Evolutionary conservation across 768 basidiomycete species (phyloP).

Genomic region (Podaxis sp.): DNA sequence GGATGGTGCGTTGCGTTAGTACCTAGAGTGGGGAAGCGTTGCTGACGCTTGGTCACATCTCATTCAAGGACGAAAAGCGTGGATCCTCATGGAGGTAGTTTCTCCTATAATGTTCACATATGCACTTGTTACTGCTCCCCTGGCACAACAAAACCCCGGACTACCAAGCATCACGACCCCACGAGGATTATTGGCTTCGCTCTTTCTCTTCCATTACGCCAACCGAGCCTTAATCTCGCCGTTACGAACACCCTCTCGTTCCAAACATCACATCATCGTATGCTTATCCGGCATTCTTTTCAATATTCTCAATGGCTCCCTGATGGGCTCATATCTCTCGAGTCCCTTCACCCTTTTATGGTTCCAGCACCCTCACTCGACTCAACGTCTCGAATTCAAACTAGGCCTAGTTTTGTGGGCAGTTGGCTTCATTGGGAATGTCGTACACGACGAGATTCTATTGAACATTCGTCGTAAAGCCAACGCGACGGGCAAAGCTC

Average conservation of each 20-base stretch:
- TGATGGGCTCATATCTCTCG: slow-evolving; percentile 70
- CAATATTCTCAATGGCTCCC: slow-evolving; percentile 71
- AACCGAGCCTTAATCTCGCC: slow-evolving; percentile 84
- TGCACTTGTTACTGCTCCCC: slow-evolving; percentile 48
- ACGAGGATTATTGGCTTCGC: slow-evolving; percentile 48
- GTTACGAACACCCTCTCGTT: slow-evolving; percentile 76
- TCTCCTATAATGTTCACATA: slow-evolving; percentile 57
- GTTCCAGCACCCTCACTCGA: slow-evolving; percentile 32
- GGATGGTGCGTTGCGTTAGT: background rate
- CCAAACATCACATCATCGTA: slow-evolving; percentile 71
- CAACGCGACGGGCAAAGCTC: slow-evolving; percentile 18
- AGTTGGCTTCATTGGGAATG: slow-evolving; percentile 73
- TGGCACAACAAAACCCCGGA: slow-evolving; percentile 36
- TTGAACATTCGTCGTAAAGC: slow-evolving; percentile 76
- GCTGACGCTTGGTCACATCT: background rate
- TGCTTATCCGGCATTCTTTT: slow-evolving; percentile 55
- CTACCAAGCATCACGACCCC: slow-evolving; percentile 34
- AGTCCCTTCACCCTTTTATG: slow-evolving; percentile 51
- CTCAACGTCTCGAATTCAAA: slow-evolving; percentile 51
- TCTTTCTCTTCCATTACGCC: slow-evolving; percentile 76
- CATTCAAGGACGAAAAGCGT: slow-evolving; percentile 56
- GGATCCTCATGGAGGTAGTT: slow-evolving; percentile 78
- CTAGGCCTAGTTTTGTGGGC: slow-evolving; percentile 66
- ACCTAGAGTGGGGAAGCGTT: too few species aligned
- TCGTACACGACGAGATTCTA: slow-evolving; percentile 89